Base-by-base conservation (phyloP, 1,139 yeast species). In the Hanseniaspora sp. region DNA sequence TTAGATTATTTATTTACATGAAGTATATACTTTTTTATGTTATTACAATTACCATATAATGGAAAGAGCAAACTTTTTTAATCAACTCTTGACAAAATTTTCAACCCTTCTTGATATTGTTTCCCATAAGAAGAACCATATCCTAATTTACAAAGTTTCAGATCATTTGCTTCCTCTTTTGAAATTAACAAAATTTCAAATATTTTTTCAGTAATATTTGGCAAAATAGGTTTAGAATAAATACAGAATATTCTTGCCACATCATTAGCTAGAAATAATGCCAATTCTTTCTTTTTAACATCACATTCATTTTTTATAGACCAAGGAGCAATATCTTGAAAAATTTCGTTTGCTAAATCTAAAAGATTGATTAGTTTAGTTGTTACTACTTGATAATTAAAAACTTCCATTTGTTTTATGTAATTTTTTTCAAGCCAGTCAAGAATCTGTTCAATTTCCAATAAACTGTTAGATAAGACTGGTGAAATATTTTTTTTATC, bases 311-410 rank as follows among this genome's bases (percentile, higher is more conserved):
- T 23, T 15, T 44, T 51, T 3, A 51, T 29, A 3, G 48, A 12
- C 54, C 54, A 51, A 9, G 54, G 54, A 7, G 46, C 30, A 9
- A 47, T 42, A n/a, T 29, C 17, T 15, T 51, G 54, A 15, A 51
- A 51, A 5, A 39, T 31, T 7, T 46, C 42, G 34, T 51, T 51
- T 5, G 48, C 42, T 13, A 29, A 12, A 41, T 51, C 33, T 11
- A 51, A n/a, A 6, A 51, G n/a, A 9, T 7, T n/a, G 9, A 37
- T 31, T 17, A 51, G 23, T 23, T 40, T 18, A 17, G 13, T 34
- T 38, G 45, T 12, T 13, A 45, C 48, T 11, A 13, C 38, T 33
- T 51, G 54, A 15, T 51, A 51, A 15, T 45, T 34, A 13, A 44
- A 51, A 12, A 17, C n/a, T 39, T 51, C 48, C 54, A 51, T 51